Conservation (phyloP, 306 rosid species). For the Cicer yamashitae region DNA sequence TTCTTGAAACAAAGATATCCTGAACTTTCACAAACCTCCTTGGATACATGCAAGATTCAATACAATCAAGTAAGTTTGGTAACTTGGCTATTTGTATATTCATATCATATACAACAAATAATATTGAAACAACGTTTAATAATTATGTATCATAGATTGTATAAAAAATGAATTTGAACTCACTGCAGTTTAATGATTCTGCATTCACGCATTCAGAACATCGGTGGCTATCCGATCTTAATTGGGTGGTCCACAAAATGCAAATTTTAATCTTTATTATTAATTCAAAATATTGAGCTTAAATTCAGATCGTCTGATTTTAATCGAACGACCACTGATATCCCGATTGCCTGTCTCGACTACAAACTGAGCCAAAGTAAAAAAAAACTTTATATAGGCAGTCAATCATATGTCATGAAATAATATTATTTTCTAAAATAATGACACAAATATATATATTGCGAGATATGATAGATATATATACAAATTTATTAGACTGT, state of each 20-base stretch:
- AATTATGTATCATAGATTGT: neutral
- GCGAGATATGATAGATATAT: neutral
- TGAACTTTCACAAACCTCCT: constrained; percentile 87
- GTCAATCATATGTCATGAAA: neutral
- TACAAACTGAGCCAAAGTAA: too few species aligned
- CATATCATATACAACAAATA: constrained; percentile 22
- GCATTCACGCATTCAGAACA: too few species aligned
- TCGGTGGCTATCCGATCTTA: too few species aligned
- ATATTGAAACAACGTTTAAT: neutral
- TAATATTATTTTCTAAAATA: neutral
- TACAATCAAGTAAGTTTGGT: constrained; percentile 64
- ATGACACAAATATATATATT: neutral
- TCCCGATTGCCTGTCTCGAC: too few species aligned
- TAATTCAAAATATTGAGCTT: too few species aligned
- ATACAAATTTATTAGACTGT: neutral
- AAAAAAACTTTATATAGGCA: too few species aligned
- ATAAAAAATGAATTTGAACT: neutral
- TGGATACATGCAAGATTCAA: constrained; percentile 94
- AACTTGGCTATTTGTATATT: neutral
- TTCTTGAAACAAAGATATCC: constrained; percentile 90
- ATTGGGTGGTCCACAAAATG: too few species aligned
- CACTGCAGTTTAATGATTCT: too few species aligned
- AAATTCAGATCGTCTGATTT: too few species aligned
- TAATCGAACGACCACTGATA: too few species aligned
- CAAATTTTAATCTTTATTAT: too few species aligned